These are phyloP conservation scores for Alternaria tenuissima DNA, from an alignment of 2,329 filamentous ascomycete species.

Conservation along the genomic window DNA sequence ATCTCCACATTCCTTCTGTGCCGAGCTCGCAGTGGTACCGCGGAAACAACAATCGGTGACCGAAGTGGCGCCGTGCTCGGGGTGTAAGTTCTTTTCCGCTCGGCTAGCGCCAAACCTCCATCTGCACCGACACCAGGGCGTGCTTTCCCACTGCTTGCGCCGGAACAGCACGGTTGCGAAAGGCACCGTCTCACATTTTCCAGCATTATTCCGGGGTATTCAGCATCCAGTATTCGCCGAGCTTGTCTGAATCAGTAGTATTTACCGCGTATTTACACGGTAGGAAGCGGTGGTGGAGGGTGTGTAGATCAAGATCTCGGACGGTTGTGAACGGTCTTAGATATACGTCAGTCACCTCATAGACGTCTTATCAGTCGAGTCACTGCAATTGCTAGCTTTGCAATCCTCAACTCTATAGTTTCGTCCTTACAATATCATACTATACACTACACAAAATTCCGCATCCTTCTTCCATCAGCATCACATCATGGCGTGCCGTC, in stretches of 20 bases:
- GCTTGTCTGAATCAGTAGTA: background rate
- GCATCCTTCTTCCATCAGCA: background rate
- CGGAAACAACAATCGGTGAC: background rate
- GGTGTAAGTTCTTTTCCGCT: constrained; percentile 18
- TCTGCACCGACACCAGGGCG: background rate
- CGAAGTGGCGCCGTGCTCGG: constrained; percentile 10
- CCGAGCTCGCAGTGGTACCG: background rate
- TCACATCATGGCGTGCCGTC: constrained; percentile 60
- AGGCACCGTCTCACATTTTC: background rate
- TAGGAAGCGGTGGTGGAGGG: background rate
- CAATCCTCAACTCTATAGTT: background rate
- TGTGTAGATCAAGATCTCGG: background rate
- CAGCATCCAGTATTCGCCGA: background rate
- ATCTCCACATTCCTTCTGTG: background rate
- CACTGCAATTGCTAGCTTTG: background rate
- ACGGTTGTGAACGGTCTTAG: constrained; percentile 1
- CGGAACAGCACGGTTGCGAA: constrained; percentile 15
- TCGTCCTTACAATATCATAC: background rate
- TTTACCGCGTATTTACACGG: constrained; percentile 1
- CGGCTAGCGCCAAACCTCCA: constrained; percentile 2
- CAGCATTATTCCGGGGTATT: constrained; percentile 7
- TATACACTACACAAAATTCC: background rate
- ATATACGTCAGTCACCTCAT: background rate
- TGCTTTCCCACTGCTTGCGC: constrained; percentile 6
- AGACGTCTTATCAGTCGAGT: background rate